Base-by-base conservation (phyloP, 73 alveolate species). In the Uronychia setigera region DNA sequence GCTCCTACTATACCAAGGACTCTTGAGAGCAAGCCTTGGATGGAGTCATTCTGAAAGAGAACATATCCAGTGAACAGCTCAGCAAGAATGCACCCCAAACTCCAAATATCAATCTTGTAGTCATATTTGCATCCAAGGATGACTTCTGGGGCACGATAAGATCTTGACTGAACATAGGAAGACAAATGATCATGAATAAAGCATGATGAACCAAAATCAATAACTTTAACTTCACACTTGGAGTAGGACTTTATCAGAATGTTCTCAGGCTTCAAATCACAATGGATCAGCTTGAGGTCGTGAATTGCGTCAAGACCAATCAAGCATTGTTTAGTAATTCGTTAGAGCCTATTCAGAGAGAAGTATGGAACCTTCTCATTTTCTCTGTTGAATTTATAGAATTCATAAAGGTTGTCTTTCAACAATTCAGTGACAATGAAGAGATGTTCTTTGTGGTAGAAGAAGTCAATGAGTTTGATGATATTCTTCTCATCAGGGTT, bases 91-190 rank as follows among this genome's bases (percentile, higher is more conserved):
- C 99, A 98, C 31, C 99, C 99, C 59, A 98, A 88, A 60, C 97
- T 83, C 99, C 99, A 98, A 80, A 98, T 93, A 91, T 98, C 99
- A 26, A 98, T 95, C 92, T 97, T 96, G 92, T 94, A 97, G 93
- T 96, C 98, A 77, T 98, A 98, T 46, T 94, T 92, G 83, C 99
- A 97, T 33, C 99, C 99, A 67, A 98, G 93, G 84, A 98, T 98
- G 58, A 98, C 99, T 89, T 98, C 99, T 1, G 99, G 99, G 28
- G 99, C 99, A 31, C 99, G 84, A 77, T 98, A 98, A 14, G 99
- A 95, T 74, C 99, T 87, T 26, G 98, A 90, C 88, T 98, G 99
- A 83, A 98, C 99, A 83, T 98, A 98, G 57, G 98, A 88, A 81
- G 97, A 86, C 80, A 98, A 88, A 85, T 97, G 99, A 90, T 98